A percentile compares a stretch with the other conserved stretches of the same genome.
Conservation (phyloP, 768 basidiomycete genomes). For the Tricholoma hemisulphureum region DNA sequence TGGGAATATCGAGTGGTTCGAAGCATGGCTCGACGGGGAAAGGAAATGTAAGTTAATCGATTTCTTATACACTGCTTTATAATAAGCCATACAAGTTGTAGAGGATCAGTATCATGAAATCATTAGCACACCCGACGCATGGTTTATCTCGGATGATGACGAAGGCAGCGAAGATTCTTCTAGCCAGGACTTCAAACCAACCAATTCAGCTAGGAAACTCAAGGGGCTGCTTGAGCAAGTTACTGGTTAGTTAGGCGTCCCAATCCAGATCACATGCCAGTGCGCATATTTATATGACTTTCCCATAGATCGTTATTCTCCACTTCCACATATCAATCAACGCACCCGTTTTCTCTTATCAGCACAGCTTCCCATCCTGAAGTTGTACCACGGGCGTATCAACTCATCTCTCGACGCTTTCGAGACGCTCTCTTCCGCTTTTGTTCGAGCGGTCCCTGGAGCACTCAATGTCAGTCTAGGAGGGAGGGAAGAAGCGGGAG, state of each 20-base stretch:
- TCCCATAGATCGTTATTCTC: constrained; percentile 84
- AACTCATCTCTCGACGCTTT: constrained; percentile 88
- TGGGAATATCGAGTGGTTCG: constrained; percentile 85
- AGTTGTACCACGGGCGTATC: constrained; percentile 75
- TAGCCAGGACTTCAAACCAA: constrained; percentile 56
- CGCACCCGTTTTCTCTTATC: constrained; percentile 80
- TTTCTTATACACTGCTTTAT: not conserved
- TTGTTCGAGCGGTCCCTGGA: constrained; percentile 91
- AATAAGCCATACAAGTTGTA: constrained; percentile 57
- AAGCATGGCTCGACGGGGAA: constrained; percentile 87
- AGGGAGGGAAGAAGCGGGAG: constrained; percentile 38
- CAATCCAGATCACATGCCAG: not conserved
- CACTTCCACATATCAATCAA: constrained; percentile 74
- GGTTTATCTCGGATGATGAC: constrained; percentile 75
- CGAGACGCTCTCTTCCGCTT: constrained; percentile 83
- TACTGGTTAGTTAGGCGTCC: constrained; percentile 55
- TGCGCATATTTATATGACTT: not conserved
- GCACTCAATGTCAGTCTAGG: constrained; percentile 68
- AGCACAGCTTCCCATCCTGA: constrained; percentile 83
- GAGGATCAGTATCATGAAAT: constrained; percentile 86
- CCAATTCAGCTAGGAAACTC: constrained; percentile 79
- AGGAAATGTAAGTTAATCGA: constrained; percentile 66
- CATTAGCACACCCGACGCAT: constrained; percentile 79
- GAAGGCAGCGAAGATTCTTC: constrained; percentile 42
- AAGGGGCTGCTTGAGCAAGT: constrained; percentile 89